Percentiles rank a stretch among this genome's conserved stretches.
These are phyloP conservation scores for Auriscalpium orientale DNA, from an alignment of 768 basidiomycete genomes.

Conservation along the genomic window DNA sequence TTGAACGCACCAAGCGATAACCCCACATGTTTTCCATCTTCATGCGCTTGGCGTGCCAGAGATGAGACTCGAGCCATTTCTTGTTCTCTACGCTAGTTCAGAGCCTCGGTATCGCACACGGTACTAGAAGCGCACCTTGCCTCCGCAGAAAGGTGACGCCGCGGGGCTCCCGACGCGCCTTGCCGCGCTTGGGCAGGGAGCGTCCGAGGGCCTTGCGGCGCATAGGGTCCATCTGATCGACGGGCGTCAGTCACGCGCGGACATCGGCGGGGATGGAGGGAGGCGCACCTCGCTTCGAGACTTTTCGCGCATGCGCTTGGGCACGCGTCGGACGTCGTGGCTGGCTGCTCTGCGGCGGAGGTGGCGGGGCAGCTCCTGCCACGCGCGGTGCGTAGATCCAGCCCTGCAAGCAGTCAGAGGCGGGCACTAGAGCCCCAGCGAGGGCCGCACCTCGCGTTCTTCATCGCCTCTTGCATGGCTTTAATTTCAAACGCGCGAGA, in stretches of 20 bases:
- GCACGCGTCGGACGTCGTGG: constrained; percentile 89
- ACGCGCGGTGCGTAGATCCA: constrained; percentile 71
- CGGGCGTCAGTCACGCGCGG: not conserved
- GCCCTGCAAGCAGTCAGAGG: constrained; percentile 33
- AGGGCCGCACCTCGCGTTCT: constrained; percentile 54
- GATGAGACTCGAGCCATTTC: constrained; percentile 90
- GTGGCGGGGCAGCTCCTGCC: constrained; percentile 90
- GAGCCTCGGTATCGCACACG: not conserved
- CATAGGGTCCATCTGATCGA: constrained; percentile 44
- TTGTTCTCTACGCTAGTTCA: constrained; percentile 56
- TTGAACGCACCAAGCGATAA: constrained; percentile 61
- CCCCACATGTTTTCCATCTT: constrained; percentile 93
- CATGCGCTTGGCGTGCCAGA: constrained; percentile 98
- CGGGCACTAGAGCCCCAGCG: not conserved
- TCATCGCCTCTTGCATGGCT: constrained; percentile 85
- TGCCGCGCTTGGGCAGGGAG: constrained; percentile 56
- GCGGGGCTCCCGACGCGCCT: constrained; percentile 45
- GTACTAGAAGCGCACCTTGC: constrained; percentile 46
- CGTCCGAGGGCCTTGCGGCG: constrained; percentile 35
- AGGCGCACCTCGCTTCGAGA: constrained; percentile 70
- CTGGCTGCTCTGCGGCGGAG: constrained; percentile 89
- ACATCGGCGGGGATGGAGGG: not conserved
- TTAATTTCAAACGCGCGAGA: constrained; percentile 83
- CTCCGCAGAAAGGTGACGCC: constrained; percentile 60
- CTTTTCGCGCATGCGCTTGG: constrained; percentile 71